A percentile compares a stretch with the other conserved stretches of the same genome.
phyloP scores from a whole-genome alignment of 2,329 filamentous ascomycete species.

The Graphilbum ipis-grandicollis region DNA sequence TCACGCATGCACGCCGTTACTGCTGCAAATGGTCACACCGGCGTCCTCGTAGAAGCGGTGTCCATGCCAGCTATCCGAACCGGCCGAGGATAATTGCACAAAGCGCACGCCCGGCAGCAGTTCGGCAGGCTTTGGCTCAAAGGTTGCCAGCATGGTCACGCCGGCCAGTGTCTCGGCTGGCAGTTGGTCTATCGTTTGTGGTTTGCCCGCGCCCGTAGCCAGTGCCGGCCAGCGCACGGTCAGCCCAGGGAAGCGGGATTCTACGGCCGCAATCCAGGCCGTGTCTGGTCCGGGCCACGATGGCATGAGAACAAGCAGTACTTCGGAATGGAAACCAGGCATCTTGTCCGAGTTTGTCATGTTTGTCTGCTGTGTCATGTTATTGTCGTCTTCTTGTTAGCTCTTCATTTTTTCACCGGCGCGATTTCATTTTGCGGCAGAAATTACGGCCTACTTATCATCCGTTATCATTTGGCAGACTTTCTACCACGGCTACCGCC shows the following conservation, averaged over 20 bases:
- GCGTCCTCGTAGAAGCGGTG: conserved; percentile 18
- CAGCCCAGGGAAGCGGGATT: conserved; percentile 20
- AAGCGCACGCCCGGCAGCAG: conserved; percentile 20
- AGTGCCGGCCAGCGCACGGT: conserved; percentile 16
- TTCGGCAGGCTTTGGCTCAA: conserved; percentile 15
- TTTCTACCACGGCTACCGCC: no score
- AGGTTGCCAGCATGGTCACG: conserved; percentile 21
- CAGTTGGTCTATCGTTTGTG: conserved; percentile 11
- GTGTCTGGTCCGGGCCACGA: conserved; percentile 10
- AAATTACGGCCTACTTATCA: no score
- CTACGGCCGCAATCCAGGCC: conserved; percentile 18
- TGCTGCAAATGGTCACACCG: conserved; percentile 20
- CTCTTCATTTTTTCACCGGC: no score
- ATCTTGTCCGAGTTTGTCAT: no score
- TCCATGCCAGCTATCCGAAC: conserved; percentile 22
- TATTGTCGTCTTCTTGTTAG: no score
- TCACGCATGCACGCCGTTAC: conserved; percentile 24
- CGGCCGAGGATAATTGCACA: conserved; percentile 26
- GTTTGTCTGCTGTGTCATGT: no score
- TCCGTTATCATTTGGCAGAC: no score
- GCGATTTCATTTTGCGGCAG: no score
- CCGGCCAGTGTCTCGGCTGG: conserved; percentile 18
- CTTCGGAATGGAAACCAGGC: conserved; percentile 17
- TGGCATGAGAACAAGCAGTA: conserved; percentile 21
- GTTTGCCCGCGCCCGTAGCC: conserved; percentile 4